phyloP scores from a whole-genome alignment of 768 basidiomycete species.

The Suillus bovinus region DNA sequence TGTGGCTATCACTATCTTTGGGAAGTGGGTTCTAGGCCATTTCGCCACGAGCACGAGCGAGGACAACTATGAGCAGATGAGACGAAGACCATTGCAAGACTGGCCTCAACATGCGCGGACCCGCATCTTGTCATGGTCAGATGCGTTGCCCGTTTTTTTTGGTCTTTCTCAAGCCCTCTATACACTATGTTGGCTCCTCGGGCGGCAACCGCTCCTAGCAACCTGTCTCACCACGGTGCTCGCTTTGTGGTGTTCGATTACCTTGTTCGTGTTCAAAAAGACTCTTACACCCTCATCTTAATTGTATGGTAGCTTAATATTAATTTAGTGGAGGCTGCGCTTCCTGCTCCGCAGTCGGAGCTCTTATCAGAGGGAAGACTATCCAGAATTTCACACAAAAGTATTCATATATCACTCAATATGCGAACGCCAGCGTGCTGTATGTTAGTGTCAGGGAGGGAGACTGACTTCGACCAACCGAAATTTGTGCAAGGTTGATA shows the following conservation, averaged over 20 bases:
- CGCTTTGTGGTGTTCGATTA: background rate
- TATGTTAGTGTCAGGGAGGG: background rate
- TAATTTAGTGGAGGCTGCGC: background rate
- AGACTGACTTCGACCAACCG: background rate
- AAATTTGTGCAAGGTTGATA: background rate
- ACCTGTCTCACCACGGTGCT: background rate
- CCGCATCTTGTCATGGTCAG: background rate
- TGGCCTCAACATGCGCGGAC: background rate
- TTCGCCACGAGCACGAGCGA: background rate
- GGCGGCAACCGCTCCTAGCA: background rate
- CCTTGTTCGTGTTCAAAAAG: background rate
- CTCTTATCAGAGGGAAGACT: background rate
- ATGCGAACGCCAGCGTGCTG: background rate
- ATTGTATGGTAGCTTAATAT: background rate
- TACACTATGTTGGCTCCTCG: background rate
- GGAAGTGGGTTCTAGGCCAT: constrained; percentile 1
- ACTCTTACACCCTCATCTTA: background rate
- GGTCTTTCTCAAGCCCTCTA: background rate
- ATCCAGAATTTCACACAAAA: background rate
- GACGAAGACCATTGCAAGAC: background rate
- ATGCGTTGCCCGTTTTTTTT: background rate
- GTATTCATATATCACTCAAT: background rate
- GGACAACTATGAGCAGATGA: background rate
- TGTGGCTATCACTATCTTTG: background rate
- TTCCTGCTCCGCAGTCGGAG: background rate